Conservation (phyloP, 1,139 yeast species). For the Kodamaea derodonti region DNA sequence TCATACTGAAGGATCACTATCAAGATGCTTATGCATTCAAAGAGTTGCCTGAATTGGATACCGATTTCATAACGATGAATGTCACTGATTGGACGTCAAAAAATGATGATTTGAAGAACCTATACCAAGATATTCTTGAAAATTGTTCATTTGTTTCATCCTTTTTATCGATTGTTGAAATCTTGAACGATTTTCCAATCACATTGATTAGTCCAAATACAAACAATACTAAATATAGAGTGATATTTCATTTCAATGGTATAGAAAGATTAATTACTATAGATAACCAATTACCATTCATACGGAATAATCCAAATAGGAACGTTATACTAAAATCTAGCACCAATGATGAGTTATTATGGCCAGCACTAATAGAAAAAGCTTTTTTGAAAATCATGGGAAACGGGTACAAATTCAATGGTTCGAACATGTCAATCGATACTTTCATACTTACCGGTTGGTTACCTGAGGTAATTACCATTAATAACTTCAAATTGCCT, state of each 20-base stretch:
- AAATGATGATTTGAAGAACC: constrained; percentile 16
- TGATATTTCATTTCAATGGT: constrained; percentile 54
- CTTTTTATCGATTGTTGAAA: constrained; percentile 40
- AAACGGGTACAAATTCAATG: constrained; percentile 57
- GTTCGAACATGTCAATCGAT: constrained; percentile 81
- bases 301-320: constrained; percentile 16
- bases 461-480: constrained; percentile 61
- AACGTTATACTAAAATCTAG: constrained; percentile 36
- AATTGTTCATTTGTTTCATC: constrained; percentile 80
- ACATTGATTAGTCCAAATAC: constrained; percentile 26
- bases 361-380: constrained; percentile 78
- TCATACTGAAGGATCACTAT: constrained; percentile 5
- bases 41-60: constrained; percentile 19
- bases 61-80: constrained; percentile 12
- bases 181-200: constrained; percentile 12
- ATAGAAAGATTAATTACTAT: constrained; percentile 46
- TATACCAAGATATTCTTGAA: constrained; percentile 55
- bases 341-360: constrained; percentile 35
- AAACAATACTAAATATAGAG: constrained; percentile 30
- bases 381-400: constrained; percentile 67
- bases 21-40: constrained; percentile 10
- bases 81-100: constrained; percentile 17
- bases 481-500: constrained; percentile 24
- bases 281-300: constrained; percentile 42
- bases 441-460: constrained; percentile 65